Conservation (phyloP, 1,139 yeast genomes). For the Sugiyamaella neomexicana region DNA sequence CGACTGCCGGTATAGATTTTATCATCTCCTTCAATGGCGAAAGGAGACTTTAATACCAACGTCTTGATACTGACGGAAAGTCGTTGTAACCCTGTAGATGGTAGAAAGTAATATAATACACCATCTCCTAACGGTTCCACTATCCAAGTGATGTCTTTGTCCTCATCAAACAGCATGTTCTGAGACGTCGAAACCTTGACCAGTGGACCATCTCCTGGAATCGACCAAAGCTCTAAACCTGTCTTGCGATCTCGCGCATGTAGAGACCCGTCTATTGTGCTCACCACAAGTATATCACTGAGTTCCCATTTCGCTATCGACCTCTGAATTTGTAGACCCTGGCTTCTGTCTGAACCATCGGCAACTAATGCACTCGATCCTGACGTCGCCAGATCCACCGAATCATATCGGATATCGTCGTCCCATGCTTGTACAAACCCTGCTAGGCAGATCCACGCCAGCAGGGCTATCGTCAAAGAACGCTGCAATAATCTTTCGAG, state of each 20-base stretch:
- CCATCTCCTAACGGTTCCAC: constrained; percentile 94
- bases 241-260: constrained; percentile 78
- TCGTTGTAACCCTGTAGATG: constrained; percentile 70
- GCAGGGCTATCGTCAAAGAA: constrained; percentile 3
- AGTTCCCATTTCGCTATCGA: constrained; percentile 55
- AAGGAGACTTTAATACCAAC: constrained; percentile 78
- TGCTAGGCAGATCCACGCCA: constrained; percentile 6
- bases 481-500: not conserved
- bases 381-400: not conserved
- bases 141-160: constrained; percentile 58
- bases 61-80: constrained; percentile 81
- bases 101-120: constrained; percentile 79
- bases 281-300: constrained; percentile 62
- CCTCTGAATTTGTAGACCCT: constrained; percentile 3
- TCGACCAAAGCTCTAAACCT: constrained; percentile 78
- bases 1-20: constrained; percentile 87
- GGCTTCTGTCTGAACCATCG: not conserved
- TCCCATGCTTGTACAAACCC: constrained; percentile 3
- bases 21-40: constrained; percentile 67
- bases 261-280: constrained; percentile 86
- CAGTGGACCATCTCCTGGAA: constrained; percentile 49
- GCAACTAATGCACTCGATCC: constrained; percentile 10
- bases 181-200: constrained; percentile 34
- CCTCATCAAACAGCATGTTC: constrained; percentile 33
- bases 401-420: not conserved